Conservation (phyloP, 169 alveolate species). For the Plasmodium cynomolgi region DNA sequence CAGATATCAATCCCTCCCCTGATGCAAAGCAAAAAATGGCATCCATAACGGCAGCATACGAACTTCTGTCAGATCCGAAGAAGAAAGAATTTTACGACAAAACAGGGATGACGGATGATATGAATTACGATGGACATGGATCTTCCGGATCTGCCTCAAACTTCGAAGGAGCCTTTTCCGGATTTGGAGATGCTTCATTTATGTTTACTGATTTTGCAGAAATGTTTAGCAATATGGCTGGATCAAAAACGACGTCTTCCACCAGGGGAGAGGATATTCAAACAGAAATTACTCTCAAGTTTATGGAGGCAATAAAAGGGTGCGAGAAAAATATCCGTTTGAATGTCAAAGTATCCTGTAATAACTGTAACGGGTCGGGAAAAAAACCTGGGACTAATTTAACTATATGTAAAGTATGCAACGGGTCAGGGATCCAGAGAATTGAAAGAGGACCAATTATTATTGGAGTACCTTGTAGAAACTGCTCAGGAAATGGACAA, state of each 20-base stretch:
- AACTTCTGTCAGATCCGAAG: conserved; percentile 92
- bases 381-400: conserved; percentile 82
- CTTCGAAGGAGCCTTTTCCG: conserved; percentile 79
- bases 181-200: conserved; percentile 88
- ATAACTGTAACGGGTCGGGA: conserved; percentile 87
- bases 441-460: conserved; percentile 90
- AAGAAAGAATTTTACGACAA: conserved; percentile 91
- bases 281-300: conserved; percentile 84
- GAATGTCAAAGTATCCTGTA: conserved; percentile 86
- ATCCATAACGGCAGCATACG: conserved; percentile 95
- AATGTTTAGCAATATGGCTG: conserved; percentile 87
- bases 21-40: conserved; percentile 95
- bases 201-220: conserved; percentile 90
- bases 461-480: conserved; percentile 89
- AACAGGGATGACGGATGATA: conserved; percentile 92
- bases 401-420: conserved; percentile 86
- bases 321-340: conserved; percentile 83
- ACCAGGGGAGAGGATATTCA: conserved; percentile 88
- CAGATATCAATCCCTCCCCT: conserved; percentile 94
- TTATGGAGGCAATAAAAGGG: conserved; percentile 91
- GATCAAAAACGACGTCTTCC: conserved; percentile 78
- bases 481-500: conserved; percentile 90
- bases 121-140: conserved; percentile 45
- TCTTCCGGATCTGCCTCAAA: conserved; percentile 73
- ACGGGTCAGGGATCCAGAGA: conserved; percentile 89